Base-by-base conservation (phyloP, 2,329 filamentous ascomycete genomes). In the Neurospora sp. region DNA sequence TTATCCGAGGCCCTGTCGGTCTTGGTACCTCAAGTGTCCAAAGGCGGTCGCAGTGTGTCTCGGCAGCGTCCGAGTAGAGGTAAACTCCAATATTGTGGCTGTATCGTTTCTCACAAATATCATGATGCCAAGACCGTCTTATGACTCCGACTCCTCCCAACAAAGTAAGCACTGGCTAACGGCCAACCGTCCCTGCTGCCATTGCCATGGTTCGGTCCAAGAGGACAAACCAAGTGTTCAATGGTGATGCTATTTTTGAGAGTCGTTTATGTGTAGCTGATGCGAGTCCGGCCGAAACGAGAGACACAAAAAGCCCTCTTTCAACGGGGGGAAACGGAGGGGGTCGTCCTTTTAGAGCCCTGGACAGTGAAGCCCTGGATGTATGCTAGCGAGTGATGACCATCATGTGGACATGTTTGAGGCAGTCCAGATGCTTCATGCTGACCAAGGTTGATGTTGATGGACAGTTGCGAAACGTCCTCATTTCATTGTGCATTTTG, bases 281-380 rank as follows among this genome's bases (percentile, higher is more conserved):
- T n/a, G 40, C 40, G 7, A 42, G 40, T 42, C 40, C 67, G 67
- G 67, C 42, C 67, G 67, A 68, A 68, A 66, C 6, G 67, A 68
- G 67, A 68, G 42, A 58, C 23, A 62, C 42, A 33, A 42, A 17
- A 42, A 42, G 15, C 13, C 40, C 40, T 42, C 39, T 15, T 7
- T 42, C 15, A 42, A 42, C 17, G 39, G 6, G 28, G 23, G 40
- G 40, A 8, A 8, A 42, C 40, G 40, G 17, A 17, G 40, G 40
- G 40, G 7, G 15, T 17, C 40, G 40, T 42, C 40, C 6, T 42
- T n/a, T 42, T 42, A 42, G 40, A 42, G 40, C 40, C 2, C 40
- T n/a, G 40, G 40, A n/a, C 40, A 42, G 40, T 42, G 40, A 13
- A 3, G 3, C 11, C 38, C 38, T 39, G 28, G 28, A 33, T 33